A percentile compares a stretch with the other conserved stretches of the same genome.
These are phyloP conservation scores for Theobroma grandiflorum DNA, from an alignment of 441 rosid species.

Conservation along the genomic window DNA sequence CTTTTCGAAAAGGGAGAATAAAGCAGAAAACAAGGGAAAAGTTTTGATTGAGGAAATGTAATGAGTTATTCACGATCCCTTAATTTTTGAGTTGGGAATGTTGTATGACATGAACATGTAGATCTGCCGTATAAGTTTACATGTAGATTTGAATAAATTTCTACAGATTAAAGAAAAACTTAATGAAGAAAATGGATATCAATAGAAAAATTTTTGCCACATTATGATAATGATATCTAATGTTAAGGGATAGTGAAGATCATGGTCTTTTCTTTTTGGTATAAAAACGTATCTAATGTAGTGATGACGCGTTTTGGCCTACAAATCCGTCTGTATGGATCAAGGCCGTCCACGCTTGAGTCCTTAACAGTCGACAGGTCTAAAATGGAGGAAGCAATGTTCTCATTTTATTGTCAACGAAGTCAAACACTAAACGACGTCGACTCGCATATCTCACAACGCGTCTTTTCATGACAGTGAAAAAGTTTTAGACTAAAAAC, in stretches of 20 bases:
- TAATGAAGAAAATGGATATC: too few species aligned
- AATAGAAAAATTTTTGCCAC: too few species aligned
- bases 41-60: slow-evolving; percentile 44
- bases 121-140: neutral
- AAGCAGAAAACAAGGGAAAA: slow-evolving; percentile 29
- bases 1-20: slow-evolving; percentile 34
- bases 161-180: too few species aligned
- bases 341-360: neutral
- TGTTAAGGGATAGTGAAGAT: too few species aligned
- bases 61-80: neutral
- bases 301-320: neutral
- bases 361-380: neutral
- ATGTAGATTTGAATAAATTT: too few species aligned
- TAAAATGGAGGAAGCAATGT: neutral
- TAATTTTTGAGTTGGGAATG: neutral
- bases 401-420: neutral
- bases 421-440: neutral
- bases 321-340: neutral
- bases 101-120: neutral
- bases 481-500: neutral
- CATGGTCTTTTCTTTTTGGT: neutral
- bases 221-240: too few species aligned
- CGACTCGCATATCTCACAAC: neutral
- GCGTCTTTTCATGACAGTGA: neutral
- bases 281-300: neutral